A percentile compares a stretch with the other conserved stretches of the same genome.
Conservation (phyloP, 495 filamentous ascomycete species). For the Aspergillus sclerotiicarbonarius region DNA sequence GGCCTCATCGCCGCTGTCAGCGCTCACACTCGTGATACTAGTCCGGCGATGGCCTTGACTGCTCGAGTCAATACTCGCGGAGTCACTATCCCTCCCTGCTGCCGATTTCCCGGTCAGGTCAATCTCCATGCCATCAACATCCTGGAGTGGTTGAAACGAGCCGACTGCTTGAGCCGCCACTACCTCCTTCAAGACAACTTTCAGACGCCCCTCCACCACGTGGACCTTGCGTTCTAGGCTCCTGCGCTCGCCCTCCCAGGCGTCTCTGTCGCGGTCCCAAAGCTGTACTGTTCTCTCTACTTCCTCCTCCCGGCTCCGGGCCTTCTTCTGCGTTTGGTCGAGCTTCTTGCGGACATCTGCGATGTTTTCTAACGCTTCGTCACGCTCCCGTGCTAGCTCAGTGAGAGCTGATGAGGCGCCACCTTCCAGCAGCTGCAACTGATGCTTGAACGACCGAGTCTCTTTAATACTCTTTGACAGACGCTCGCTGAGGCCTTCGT, state of each 20-base stretch:
- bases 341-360: conserved; percentile 75
- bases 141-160: conserved; percentile 22
- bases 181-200: conserved; percentile 79
- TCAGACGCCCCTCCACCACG: conserved; percentile 81
- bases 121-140: conserved; percentile 22
- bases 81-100: conserved; percentile 59
- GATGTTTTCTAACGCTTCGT: conserved; percentile 73
- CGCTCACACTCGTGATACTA: conserved; percentile 64
- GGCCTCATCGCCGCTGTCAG: conserved; percentile 51
- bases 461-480: conserved; percentile 67
- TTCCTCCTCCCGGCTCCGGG: conserved; percentile 81
- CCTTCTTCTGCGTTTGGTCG: conserved; percentile 73
- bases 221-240: conserved; percentile 80
- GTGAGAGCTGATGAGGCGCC: conserved; percentile 80
- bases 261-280: conserved; percentile 78
- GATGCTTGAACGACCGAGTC: conserved; percentile 74
- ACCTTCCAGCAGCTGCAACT: conserved; percentile 81
- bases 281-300: conserved; percentile 68
- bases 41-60: conserved; percentile 58
- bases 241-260: conserved; percentile 78
- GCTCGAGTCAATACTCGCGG: conserved; percentile 71
- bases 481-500: conserved; percentile 62
- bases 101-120: conserved; percentile 35
- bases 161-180: conserved; percentile 65
- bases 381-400: conserved; percentile 80